Conservation (phyloP, 2,329 filamentous ascomycete species). For the Colletotrichum tamarilloi region DNA sequence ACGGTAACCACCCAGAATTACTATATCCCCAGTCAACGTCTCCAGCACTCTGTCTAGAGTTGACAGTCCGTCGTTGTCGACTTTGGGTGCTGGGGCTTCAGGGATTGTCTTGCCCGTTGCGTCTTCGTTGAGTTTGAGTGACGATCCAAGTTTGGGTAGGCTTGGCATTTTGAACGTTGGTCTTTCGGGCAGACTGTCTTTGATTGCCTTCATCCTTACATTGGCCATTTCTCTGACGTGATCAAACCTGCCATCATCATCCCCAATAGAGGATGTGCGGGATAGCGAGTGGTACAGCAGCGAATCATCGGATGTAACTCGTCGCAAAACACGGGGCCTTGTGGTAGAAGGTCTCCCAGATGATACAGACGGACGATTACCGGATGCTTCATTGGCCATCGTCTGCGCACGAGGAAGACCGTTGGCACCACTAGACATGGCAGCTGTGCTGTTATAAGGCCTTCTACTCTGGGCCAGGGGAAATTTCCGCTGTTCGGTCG, state of each 20-base stretch:
- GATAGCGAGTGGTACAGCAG: slow-evolving; percentile 81
- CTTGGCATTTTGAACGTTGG: slow-evolving; percentile 80
- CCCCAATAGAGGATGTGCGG: slow-evolving; percentile 83
- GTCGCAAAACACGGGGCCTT: slow-evolving; percentile 54
- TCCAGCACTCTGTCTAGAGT: slow-evolving; percentile 69
- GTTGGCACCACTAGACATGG: slow-evolving; percentile 7
- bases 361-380: slow-evolving; percentile 13
- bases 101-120: slow-evolving; percentile 32
- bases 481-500: not conserved
- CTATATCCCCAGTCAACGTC: slow-evolving; percentile 82
- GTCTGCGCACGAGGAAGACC: slow-evolving; percentile 4
- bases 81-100: slow-evolving; percentile 39
- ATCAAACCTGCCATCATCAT: slow-evolving; percentile 79
- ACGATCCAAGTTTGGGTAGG: slow-evolving; percentile 63
- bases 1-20: slow-evolving; percentile 90
- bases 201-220: slow-evolving; percentile 88
- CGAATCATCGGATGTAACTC: slow-evolving; percentile 81
- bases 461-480: slow-evolving; percentile 4
- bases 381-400: not conserved
- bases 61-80: slow-evolving; percentile 37
- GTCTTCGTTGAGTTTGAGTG: slow-evolving; percentile 40
- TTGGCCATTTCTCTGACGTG: slow-evolving; percentile 88
- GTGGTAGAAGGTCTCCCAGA: slow-evolving; percentile 16
- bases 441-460: slow-evolving; percentile 17
- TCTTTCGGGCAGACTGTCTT: slow-evolving; percentile 84